phyloP scores from a whole-genome alignment of 2,329 filamentous ascomycete genomes.

The Xylaria sp. region DNA sequence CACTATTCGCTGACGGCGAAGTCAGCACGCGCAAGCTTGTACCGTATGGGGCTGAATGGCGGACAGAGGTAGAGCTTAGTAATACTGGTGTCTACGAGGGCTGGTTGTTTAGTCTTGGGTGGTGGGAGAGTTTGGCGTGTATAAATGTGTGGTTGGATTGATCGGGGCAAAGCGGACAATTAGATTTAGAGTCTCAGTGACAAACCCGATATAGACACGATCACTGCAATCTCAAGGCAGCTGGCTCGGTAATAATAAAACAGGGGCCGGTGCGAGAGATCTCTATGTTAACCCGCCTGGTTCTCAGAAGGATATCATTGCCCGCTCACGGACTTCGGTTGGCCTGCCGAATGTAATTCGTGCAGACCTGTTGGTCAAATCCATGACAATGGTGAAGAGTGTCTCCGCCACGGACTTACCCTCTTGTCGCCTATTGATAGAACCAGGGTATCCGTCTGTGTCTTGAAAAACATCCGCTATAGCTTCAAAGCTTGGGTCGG shows the following conservation, averaged over 20 bases:
- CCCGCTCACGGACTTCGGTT: constrained; percentile 40
- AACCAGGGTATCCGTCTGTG: constrained; percentile 43
- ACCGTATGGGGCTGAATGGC: constrained; percentile 30
- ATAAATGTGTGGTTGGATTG: constrained; percentile 32
- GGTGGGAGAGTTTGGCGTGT: constrained; percentile 32
- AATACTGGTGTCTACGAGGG: constrained; percentile 23
- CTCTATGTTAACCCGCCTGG: not conserved
- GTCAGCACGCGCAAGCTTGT: constrained; percentile 31
- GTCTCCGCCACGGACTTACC: constrained; percentile 42
- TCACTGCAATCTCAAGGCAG: not conserved
- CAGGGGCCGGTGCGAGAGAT: not conserved
- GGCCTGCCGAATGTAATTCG: constrained; percentile 48
- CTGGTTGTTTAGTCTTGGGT: constrained; percentile 33
- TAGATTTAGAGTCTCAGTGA: not conserved
- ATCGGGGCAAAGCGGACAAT: constrained; percentile 14
- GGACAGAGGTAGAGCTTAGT: constrained; percentile 12
- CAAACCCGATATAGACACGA: not conserved
- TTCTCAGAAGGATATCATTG: constrained; percentile 38
- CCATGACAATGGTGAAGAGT: constrained; percentile 50
- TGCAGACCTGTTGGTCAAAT: constrained; percentile 42
- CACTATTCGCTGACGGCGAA: constrained; percentile 30
- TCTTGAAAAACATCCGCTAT: constrained; percentile 46
- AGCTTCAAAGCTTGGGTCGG: constrained; percentile 30
- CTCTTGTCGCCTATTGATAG: constrained; percentile 46
- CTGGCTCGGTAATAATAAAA: not conserved